Base-by-base conservation (phyloP, 192 early-diverging fungal species). In the Kickxella alabastrina region DNA sequence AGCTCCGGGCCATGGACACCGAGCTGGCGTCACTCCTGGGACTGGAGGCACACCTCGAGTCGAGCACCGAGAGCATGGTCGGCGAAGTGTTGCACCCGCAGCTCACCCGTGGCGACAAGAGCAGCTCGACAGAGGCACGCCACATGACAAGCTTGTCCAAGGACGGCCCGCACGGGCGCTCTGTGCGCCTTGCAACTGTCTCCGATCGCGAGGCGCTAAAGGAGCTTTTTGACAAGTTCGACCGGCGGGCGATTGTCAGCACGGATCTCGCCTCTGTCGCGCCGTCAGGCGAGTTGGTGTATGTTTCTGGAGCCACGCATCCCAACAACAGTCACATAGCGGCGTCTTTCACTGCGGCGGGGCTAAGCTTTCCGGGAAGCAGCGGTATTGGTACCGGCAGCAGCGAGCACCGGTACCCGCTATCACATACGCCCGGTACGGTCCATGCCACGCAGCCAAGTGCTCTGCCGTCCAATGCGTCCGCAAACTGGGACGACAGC, bases 211-310 rank as follows among this genome's bases (percentile, higher is more conserved):
- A 65, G 38, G 36, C 43, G 40, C 49, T 73, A 10, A 27, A 56
- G 7, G 63, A 56, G 27, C n/a, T 65, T 32, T 73, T 73, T 44
- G 62, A 59, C 10, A 43, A 39, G 45, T 73, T 57, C 32, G 69
- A 73, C 37, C 58, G 50, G 18, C 52, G 52, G 27, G 69, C 69
- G 0, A 65, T 73, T 36, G 57, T 61, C 22, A 53, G 62, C 31
- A 42, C 47, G 4, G 61, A 54, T 10, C 6, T 31, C 26, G 22
- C 24, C 4, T 0, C 8, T 12, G 28, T 29, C 21, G 19, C 22
- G 38, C 12, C 23, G 7, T 25, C 27, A 18, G 43, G 22, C 17
- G 54, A 55, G 28, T 22, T 23, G 19, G 31, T 21, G 7, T n/a
- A 13, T 15, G 40, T 17, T n/a, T n/a, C 29, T 23, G 21, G 18